Evolutionary conservation across 306 rosid genomes (phyloP).

Genomic region (Heteromeles arbutifolia): DNA sequence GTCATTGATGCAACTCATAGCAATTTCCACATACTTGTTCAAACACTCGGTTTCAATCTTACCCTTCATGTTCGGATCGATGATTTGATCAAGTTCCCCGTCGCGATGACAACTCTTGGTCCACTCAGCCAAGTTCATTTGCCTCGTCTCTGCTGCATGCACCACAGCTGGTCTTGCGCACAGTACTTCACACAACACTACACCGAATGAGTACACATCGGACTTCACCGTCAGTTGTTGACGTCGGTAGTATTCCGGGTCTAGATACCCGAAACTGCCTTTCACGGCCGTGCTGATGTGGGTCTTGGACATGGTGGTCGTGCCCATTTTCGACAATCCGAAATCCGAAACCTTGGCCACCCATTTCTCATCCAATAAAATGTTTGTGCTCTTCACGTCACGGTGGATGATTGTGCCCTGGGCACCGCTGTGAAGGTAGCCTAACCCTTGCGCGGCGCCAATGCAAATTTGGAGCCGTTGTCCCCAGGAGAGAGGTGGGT

Average conservation of each 20-base stretch:
- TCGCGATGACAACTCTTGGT: conserved; percentile 8
- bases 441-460: conserved; percentile 18
- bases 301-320: neutral
- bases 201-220: conserved; percentile 43
- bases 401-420: conserved; percentile 26
- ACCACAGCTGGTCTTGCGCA: conserved; percentile 39
- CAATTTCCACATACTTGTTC: conserved; percentile 5
- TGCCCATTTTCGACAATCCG: conserved; percentile 30
- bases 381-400: conserved; percentile 30
- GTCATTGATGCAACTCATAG: conserved; percentile 6
- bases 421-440: conserved; percentile 14
- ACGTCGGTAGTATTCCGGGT: conserved; percentile 33
- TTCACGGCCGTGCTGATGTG: conserved; percentile 34
- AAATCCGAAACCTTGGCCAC: conserved; percentile 44
- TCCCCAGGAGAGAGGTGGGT: conserved; percentile 21
- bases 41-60: conserved; percentile 5
- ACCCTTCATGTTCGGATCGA: conserved; percentile 11
- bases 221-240: conserved; percentile 30
- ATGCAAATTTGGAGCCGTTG: conserved; percentile 22
- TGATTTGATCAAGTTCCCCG: neutral
- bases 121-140: conserved; percentile 35
- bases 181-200: conserved; percentile 28
- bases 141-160: conserved; percentile 1
- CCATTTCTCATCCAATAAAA: conserved; percentile 25
- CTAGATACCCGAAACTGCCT: conserved; percentile 43